Base-by-base conservation (phyloP, 345 rosid species). In the Sisymbrium altissimum region DNA sequence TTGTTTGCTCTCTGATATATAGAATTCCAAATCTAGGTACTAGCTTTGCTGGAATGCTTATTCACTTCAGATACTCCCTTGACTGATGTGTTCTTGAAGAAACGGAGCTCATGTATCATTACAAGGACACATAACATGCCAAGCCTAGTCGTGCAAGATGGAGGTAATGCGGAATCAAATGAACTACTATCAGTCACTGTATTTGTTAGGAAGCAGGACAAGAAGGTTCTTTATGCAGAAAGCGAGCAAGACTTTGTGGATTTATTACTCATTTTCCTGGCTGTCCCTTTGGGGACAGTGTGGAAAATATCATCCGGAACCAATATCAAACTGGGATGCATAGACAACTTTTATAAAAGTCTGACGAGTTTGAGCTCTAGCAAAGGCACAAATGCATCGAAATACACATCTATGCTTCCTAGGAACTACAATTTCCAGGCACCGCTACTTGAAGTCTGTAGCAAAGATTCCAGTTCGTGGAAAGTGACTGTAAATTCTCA, bases 31-130 rank as follows among this genome's bases (percentile, higher is more conserved):
- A 64, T 69, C 1, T 30, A 72, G 77, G 50, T 64, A 10, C 36
- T 72, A 15, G 30, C 59, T 46, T 43, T 72, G 53, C 3, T 72
- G 25, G 52, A 27, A 43, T 48, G 43, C 44, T 39, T 66, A 41
- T 41, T 72, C 32, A 33, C 53, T 56, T 72, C 70, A 3, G 52
- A 52, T 9, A 52, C 70, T 29, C 70, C 70, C 21, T 63, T 72
- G 68, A 73, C 64, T 7, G 77, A 73, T 62, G 63, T 18, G 2
- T 54, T 73, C 49, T 45, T 73, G 52, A 17, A 0, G 45, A 73
- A 63, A 40, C 30, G 18, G 2, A 49, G 32, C 43, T 53, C 61
- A 8, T 36, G 30, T 25, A 18, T 5, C 10, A 52, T 52, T 10
- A 36, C 61, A 67, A 68, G 18, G 70, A 17, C 30, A 9, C 56